Evolutionary conservation across 2,329 filamentous ascomycete genomes (phyloP).

Genomic region (Esteya vermicola): DNA sequence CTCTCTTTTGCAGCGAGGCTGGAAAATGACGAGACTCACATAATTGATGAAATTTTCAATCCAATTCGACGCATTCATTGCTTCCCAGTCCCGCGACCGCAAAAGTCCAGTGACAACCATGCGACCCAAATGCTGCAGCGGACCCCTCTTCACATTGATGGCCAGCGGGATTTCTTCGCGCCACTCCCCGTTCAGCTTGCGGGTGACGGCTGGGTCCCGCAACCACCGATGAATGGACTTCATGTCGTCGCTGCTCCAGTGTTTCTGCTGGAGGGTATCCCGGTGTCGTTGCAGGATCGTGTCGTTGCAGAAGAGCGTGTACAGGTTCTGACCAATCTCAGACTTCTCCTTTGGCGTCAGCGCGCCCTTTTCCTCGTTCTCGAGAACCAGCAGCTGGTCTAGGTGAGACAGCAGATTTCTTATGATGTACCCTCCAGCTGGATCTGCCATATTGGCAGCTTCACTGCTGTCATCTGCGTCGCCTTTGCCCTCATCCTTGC

Average conservation of each 20-base stretch:
- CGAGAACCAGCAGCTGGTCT: not conserved
- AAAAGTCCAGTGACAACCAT: not conserved
- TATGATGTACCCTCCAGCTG: too few species aligned
- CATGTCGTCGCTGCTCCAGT: not conserved
- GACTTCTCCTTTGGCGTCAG: not conserved
- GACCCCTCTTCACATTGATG: not conserved
- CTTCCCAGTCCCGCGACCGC: not conserved
- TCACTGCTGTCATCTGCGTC: too few species aligned
- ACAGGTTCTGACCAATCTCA: not conserved
- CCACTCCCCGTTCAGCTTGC: not conserved
- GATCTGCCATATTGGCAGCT: too few species aligned
- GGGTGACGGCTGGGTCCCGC: not conserved
- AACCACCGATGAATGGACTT: not conserved
- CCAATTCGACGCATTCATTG: not conserved
- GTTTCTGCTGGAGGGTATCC: not conserved
- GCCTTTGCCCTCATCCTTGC: not conserved
- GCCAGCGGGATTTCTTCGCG: not conserved
- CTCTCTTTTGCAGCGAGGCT: not conserved
- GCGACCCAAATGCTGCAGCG: not conserved
- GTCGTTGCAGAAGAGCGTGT: not conserved
- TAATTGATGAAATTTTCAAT: not conserved
- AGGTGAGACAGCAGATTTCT: not conserved
- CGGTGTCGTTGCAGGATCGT: not conserved
- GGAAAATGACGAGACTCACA: not conserved
- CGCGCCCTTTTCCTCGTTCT: not conserved